Evolutionary conservation across 495 filamentous ascomycete genomes (phyloP), one percentile per base, ranked within the genome.

Genomic region (Hyaloscypha bicolor): DNA sequence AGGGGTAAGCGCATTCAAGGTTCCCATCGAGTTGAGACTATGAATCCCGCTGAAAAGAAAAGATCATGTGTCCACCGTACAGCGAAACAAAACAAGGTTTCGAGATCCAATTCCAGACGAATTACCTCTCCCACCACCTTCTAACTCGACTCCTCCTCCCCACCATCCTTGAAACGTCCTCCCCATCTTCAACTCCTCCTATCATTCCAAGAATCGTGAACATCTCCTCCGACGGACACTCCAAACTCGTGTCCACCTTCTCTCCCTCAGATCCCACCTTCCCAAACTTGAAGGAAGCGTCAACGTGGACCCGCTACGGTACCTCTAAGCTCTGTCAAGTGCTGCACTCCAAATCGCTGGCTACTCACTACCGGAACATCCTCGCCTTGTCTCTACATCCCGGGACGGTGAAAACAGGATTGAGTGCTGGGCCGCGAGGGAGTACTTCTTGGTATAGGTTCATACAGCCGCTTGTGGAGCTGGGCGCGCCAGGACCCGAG

Each of bases 291-390:
- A 29, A 55, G 19, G 14, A 55, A 25, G 67, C 55, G 9, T 76
- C 71, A 60, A 78, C 79, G 19, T 84, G 76, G 76, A 66, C 71
- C 12, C 84, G 86, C 25, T 93, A 93, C 73, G 83, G 79, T 12
- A 81, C 89, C 33, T 82, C 80, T 69, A 93, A 93, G 78, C 82
- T 91, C 3, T 87, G 88, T 9, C 91, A 91, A 71, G 79, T 91
- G 21, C 78, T 91, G 2, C 88, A 85, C 67, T 80, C 86, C 1
- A 69, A 76, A 4, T 81, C 89, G 68, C 79, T 93, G 12, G 87
- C 87, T 0, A 76, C 76, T 16, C 81, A 81, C 4, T 79, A 89
- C 71, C 87, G 88, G 0, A 74, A 81, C 42, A 82, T 90, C 52
- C 79, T 76, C 0, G 81, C 80, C 6, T 76, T 89, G 0, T 72